Evolutionary conservation across 257 asterid genomes (phyloP).

Genomic region (Lavandula angustifolia): DNA sequence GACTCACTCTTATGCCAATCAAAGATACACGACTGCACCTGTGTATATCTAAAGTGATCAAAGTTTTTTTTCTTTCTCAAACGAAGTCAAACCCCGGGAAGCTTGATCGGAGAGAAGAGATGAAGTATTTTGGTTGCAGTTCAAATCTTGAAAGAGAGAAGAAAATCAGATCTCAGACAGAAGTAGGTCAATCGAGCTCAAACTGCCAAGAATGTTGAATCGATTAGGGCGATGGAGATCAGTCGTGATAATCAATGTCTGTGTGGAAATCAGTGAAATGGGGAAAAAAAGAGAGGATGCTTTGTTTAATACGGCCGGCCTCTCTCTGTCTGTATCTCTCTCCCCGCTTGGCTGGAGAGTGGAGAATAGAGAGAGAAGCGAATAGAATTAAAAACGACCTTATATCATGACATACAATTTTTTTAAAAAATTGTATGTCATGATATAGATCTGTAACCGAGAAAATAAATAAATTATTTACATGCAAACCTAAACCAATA

Average conservation of each 20-base stretch:
- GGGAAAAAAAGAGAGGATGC: not conserved
- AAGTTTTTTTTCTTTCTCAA: no score
- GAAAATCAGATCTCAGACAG: slow-evolving; percentile 34
- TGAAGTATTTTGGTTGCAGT: no score
- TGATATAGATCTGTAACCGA: not conserved
- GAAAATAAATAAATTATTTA: no score
- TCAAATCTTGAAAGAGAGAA: slow-evolving; percentile 1
- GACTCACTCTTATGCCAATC: no score
- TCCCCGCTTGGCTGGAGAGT: slow-evolving; percentile 36
- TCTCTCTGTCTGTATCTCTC: not conserved
- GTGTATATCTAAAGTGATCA: no score
- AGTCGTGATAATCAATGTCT: slow-evolving; percentile 24
- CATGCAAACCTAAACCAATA: no score
- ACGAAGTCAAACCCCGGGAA: slow-evolving; percentile 27
- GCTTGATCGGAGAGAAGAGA: slow-evolving; percentile 13
- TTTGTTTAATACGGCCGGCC: not conserved
- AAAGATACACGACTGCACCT: no score
- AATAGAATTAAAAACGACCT: slow-evolving; percentile 31
- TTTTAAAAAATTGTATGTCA: no score
- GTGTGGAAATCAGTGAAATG: not conserved
- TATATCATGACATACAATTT: slow-evolving; percentile 1
- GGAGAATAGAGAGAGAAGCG: slow-evolving; percentile 29
- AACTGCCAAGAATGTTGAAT: slow-evolving; percentile 27
- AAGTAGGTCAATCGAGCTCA: slow-evolving; percentile 14
- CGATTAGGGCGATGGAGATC: slow-evolving; percentile 6